Conservation (phyloP, 768 basidiomycete species). For the Gelatoporia subvermispora region DNA sequence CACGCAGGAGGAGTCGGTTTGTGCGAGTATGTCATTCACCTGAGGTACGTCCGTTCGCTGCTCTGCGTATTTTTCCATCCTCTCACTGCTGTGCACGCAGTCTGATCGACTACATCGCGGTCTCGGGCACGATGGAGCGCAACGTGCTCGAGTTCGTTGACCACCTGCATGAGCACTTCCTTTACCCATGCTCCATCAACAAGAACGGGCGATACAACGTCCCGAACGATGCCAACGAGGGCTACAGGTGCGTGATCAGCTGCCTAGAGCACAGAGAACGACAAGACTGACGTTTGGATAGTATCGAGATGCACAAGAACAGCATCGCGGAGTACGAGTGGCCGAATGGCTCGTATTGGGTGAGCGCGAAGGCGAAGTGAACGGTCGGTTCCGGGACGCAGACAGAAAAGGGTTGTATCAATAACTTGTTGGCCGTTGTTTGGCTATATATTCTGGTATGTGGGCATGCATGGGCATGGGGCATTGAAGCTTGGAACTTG, state of each 20-base stretch:
- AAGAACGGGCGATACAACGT: conserved; percentile 82
- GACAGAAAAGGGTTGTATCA: too few relatives aligned
- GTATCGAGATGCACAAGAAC: conserved; percentile 82
- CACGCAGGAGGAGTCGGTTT: conserved; percentile 94
- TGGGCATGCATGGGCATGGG: too few relatives aligned
- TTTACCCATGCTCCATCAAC: conserved; percentile 87
- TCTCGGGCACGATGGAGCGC: conserved; percentile 89
- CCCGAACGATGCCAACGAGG: conserved; percentile 67
- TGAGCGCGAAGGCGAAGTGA: conserved; percentile 20
- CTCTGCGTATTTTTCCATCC: neutral
- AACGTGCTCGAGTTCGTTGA: conserved; percentile 91
- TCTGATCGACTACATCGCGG: conserved; percentile 88
- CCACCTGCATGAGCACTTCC: conserved; percentile 93
- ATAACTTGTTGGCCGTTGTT: too few relatives aligned
- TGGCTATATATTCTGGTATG: too few relatives aligned
- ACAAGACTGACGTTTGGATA: conserved; percentile 23
- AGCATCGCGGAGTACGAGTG: conserved; percentile 83
- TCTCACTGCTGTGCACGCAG: neutral
- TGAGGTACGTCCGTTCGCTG: conserved; percentile 42
- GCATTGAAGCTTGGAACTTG: too few relatives aligned
- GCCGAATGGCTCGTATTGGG: conserved; percentile 86
- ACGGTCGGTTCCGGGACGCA: neutral
- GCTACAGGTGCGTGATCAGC: conserved; percentile 67
- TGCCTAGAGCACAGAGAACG: neutral
- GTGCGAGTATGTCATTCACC: conserved; percentile 87